A percentile compares a stretch with the other conserved stretches of the same genome.
Conservation (phyloP, 352 stramenopile genomes). For the Salisapilia sapeloensis region DNA sequence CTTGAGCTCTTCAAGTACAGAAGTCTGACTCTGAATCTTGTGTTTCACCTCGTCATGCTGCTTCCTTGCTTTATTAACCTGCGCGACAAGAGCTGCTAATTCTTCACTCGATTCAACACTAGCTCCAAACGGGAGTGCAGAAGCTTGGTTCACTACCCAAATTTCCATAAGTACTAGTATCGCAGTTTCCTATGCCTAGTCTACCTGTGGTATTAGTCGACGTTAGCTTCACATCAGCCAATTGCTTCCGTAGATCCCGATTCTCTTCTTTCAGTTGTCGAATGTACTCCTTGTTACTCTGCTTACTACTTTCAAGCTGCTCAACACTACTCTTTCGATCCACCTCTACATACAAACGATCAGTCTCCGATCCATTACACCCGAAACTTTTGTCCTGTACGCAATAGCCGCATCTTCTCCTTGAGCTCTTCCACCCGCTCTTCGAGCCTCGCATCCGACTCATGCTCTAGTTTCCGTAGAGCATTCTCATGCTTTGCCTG, state of each 20-base stretch:
- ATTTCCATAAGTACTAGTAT: too few species aligned
- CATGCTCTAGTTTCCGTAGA: slow-evolving; percentile 63
- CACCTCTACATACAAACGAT: slow-evolving; percentile 26
- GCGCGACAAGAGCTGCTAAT: slow-evolving; percentile 19
- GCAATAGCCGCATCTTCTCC: slow-evolving; percentile 73
- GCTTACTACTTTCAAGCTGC: slow-evolving; percentile 71
- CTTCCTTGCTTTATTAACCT: slow-evolving; percentile 61
- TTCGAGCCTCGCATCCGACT: slow-evolving; percentile 67
- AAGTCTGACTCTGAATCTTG: slow-evolving; percentile 46
- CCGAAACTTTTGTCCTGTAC: slow-evolving; percentile 17
- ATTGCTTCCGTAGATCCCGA: slow-evolving; percentile 72
- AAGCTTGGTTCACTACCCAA: background rate
- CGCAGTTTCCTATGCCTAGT: slow-evolving; percentile 2
- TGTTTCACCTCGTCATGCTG: slow-evolving; percentile 65
- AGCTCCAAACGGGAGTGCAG: slow-evolving; percentile 3
- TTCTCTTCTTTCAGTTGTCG: slow-evolving; percentile 79
- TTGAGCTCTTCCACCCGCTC: slow-evolving; percentile 69
- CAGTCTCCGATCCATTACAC: slow-evolving; percentile 1
- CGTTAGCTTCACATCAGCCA: slow-evolving; percentile 59
- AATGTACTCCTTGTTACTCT: slow-evolving; percentile 84
- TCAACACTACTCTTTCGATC: slow-evolving; percentile 77
- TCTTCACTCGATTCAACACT: slow-evolving; percentile 30
- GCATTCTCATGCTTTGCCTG: slow-evolving; percentile 45
- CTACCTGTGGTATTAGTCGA: slow-evolving; percentile 5
- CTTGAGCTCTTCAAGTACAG: slow-evolving; percentile 71